Percentiles rank a stretch among this genome's conserved stretches.
Conservation (phyloP, 2,329 filamentous ascomycete species). For the Penicillium hesseltinei region DNA sequence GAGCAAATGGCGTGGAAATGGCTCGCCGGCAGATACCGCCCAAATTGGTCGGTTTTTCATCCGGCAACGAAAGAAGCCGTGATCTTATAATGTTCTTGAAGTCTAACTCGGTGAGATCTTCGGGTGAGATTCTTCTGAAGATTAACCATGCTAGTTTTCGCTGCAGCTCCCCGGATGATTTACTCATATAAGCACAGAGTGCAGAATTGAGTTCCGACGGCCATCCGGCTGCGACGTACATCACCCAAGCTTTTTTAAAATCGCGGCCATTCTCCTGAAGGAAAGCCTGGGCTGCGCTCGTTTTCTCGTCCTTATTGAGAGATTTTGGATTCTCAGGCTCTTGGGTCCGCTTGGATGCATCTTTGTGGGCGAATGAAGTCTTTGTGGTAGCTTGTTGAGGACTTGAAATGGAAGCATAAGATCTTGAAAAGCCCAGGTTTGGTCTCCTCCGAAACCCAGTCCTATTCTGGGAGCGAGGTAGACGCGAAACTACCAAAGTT, state of each 20-base stretch:
- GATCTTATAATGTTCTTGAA: conserved; percentile 49
- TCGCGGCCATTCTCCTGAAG: conserved; percentile 17
- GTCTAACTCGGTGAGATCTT: conserved; percentile 41
- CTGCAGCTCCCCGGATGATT: conserved; percentile 43
- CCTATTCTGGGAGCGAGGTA: conserved; percentile 25
- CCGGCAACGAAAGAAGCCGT: conserved; percentile 42
- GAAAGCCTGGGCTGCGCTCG: conserved; percentile 17
- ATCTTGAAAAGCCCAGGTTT: conserved; percentile 22
- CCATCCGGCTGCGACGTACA: conserved; percentile 36
- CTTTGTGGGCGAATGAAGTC: neutral
- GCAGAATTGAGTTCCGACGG: conserved; percentile 26
- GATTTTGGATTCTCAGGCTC: neutral
- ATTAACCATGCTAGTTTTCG: conserved; percentile 46
- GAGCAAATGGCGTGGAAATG: conserved; percentile 22
- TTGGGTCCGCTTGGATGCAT: neutral
- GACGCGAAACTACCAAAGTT: conserved; percentile 21
- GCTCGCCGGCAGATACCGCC: conserved; percentile 45
- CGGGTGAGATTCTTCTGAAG: conserved; percentile 43
- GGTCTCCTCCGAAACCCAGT: conserved; percentile 26
- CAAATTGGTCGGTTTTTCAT: conserved; percentile 23
- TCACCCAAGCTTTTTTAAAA: conserved; percentile 45
- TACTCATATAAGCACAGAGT: conserved; percentile 41
- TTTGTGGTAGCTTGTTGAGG: conserved; percentile 6
- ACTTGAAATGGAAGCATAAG: conserved; percentile 27
- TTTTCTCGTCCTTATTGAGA: conserved; percentile 4